Conservation (phyloP, 495 filamentous ascomycete species). For the Cercophora newfieldiana region DNA sequence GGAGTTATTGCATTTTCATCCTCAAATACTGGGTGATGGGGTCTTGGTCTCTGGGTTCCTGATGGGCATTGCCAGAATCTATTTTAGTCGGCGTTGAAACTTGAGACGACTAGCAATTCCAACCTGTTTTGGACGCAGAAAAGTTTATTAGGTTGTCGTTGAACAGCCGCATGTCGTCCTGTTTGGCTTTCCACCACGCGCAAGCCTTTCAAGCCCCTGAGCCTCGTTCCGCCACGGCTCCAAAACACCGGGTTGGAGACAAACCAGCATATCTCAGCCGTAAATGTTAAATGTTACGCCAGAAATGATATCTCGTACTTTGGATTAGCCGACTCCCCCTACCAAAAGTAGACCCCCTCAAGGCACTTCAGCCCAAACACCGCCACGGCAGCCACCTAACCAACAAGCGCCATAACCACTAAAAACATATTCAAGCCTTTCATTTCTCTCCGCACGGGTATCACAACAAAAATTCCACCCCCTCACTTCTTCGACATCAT, state of each 20-base stretch:
- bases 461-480: background rate
- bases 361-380: too few species aligned
- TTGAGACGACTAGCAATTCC: too few species aligned
- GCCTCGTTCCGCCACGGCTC: background rate
- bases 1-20: too few species aligned
- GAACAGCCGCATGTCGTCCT: too few species aligned
- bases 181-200: background rate
- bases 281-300: background rate
- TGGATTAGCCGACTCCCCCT: background rate
- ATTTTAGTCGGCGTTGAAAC: too few species aligned
- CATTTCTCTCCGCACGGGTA: background rate
- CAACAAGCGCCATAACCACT: background rate
- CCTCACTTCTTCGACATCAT: slow-evolving; percentile 38
- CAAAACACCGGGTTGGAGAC: background rate
- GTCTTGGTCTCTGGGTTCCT: too few species aligned
- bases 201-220: too few species aligned
- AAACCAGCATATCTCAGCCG: background rate
- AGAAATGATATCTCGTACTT: background rate
- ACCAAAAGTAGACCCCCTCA: background rate
- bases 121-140: too few species aligned
- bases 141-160: too few species aligned
- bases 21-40: too few species aligned
- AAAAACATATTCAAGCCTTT: background rate
- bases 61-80: too few species aligned
- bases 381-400: background rate